Conservation (phyloP, 768 basidiomycete species). For the Mycena indigotica region DNA sequence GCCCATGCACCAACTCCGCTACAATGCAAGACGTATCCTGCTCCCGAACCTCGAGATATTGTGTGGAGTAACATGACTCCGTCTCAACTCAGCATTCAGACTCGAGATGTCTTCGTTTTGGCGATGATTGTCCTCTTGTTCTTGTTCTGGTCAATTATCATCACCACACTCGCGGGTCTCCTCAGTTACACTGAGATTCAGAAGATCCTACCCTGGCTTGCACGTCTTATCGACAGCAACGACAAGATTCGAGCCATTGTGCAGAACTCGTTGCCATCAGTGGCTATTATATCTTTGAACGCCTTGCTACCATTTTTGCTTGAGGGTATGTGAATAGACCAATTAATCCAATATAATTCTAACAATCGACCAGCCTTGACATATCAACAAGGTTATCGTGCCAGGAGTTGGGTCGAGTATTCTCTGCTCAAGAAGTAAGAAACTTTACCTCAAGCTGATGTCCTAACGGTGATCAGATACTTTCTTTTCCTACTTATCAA, state of each 20-base stretch:
- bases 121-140: conserved; percentile 71
- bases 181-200: conserved; percentile 94
- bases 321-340: conserved; percentile 62
- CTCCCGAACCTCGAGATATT: conserved; percentile 94
- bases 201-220: conserved; percentile 86
- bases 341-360: conserved; percentile 5
- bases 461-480: conserved; percentile 59
- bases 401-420: conserved; percentile 92
- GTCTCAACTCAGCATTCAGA: conserved; percentile 54
- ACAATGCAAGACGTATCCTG: conserved; percentile 68
- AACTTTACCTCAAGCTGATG: background rate
- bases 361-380: conserved; percentile 54
- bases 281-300: conserved; percentile 90
- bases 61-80: conserved; percentile 90
- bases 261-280: conserved; percentile 90
- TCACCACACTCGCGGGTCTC: conserved; percentile 81
- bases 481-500: conserved; percentile 90
- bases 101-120: conserved; percentile 74
- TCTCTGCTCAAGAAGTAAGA: conserved; percentile 88
- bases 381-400: conserved; percentile 87
- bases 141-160: conserved; percentile 92
- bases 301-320: conserved; percentile 85
- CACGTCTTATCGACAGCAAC: conserved; percentile 78
- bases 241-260: conserved; percentile 82
- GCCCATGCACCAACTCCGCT: conserved; percentile 73